Conservation (phyloP, 345 rosid genomes). For the Hibiscus tridactylites region DNA sequence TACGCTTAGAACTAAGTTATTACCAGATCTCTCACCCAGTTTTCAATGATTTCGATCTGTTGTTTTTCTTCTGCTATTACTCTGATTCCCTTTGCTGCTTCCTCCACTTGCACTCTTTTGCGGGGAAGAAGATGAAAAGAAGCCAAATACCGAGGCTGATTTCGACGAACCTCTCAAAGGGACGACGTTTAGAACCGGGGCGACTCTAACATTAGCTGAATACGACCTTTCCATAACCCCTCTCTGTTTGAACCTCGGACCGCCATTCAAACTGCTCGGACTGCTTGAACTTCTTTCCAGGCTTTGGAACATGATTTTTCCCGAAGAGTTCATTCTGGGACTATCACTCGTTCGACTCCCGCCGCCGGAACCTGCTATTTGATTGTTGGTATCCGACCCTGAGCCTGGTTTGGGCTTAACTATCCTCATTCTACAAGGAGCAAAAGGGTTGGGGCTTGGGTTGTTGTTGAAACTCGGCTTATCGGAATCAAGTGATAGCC, state of each 20-base stretch:
- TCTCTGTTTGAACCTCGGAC: slow-evolving; percentile 62
- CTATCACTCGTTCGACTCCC: slow-evolving; percentile 55
- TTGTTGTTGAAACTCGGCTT: slow-evolving; percentile 33
- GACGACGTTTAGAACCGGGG: slow-evolving; percentile 65
- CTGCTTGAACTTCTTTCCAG: slow-evolving; percentile 94
- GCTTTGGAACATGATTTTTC: slow-evolving; percentile 85
- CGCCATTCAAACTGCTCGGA: slow-evolving; percentile 90
- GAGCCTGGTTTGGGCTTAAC: slow-evolving; percentile 36
- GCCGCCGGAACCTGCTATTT: background rate
- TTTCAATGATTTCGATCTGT: slow-evolving; percentile 15
- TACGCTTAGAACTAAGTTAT: background rate
- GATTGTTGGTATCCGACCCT: slow-evolving; percentile 15
- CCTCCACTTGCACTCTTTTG: slow-evolving; percentile 32
- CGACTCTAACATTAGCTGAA: slow-evolving; percentile 66
- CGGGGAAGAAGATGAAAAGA: slow-evolving; percentile 41
- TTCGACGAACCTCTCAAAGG: slow-evolving; percentile 51
- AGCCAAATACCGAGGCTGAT: slow-evolving; percentile 42
- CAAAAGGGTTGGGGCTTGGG: slow-evolving; percentile 54
- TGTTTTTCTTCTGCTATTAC: slow-evolving; percentile 16
- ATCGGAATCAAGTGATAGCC: slow-evolving; percentile 78
- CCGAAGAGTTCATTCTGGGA: slow-evolving; percentile 89
- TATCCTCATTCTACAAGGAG: slow-evolving; percentile 43
- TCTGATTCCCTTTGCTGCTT: slow-evolving; percentile 19
- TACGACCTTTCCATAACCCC: slow-evolving; percentile 82
- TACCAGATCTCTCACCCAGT: background rate